Evolutionary conservation across 208 protist genomes (phyloP).

Genomic region (Crithidia fasciculata): DNA sequence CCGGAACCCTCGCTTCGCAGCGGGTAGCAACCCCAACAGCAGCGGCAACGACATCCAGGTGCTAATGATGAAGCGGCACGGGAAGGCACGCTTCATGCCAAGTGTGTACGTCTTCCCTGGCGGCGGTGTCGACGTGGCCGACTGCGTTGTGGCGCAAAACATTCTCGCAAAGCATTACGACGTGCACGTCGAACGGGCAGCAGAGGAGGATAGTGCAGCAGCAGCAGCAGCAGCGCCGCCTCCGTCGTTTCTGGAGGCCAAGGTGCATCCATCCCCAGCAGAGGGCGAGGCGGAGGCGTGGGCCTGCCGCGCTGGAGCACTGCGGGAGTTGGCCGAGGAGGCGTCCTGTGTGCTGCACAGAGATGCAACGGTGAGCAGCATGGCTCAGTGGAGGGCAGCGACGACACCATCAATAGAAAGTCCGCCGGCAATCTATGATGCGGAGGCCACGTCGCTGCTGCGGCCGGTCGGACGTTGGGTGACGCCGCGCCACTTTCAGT

Average conservation of each 20-base stretch:
- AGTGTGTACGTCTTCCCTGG: conserved; percentile 66
- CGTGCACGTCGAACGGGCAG: background rate
- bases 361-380: conserved; percentile 22
- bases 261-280: background rate
- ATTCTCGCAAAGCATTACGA: conserved; percentile 6
- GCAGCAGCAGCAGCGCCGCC: background rate
- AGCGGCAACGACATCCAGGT: conserved; percentile 45
- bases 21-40: background rate
- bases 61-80: conserved; percentile 64
- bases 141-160: conserved; percentile 20
- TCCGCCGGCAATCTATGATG: conserved; percentile 20
- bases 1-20: background rate
- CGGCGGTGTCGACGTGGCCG: conserved; percentile 47
- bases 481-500: conserved; percentile 44
- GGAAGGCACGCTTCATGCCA: conserved; percentile 63
- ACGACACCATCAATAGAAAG: background rate
- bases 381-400: conserved; percentile 12
- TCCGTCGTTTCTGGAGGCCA: conserved; percentile 23
- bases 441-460: conserved; percentile 21
- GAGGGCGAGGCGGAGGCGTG: conserved; percentile 27
- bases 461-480: conserved; percentile 53
- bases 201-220: background rate
- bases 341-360: conserved; percentile 42
- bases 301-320: conserved; percentile 36
- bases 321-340: conserved; percentile 68